Conservation (phyloP, 2,329 filamentous ascomycete genomes). For the Claviceps sp. region DNA sequence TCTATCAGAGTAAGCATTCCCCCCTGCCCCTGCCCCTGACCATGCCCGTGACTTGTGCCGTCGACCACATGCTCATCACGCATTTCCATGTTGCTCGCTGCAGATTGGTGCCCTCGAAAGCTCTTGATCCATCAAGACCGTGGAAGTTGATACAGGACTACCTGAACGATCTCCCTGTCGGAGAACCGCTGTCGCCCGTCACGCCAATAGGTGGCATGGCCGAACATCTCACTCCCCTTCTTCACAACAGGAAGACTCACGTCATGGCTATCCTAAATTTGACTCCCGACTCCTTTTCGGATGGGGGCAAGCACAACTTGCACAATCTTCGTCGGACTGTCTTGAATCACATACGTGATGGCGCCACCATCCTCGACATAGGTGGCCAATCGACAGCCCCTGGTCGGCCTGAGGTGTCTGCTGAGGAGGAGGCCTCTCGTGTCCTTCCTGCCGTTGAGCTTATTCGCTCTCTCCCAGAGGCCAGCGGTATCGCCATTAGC, state of each 20-base stretch:
- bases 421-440: constrained; percentile 61
- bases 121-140: constrained; percentile 38
- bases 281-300: constrained; percentile 94
- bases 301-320: constrained; percentile 55
- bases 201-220: constrained; percentile 36
- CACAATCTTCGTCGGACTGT: constrained; percentile 46
- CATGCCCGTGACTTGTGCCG: not conserved
- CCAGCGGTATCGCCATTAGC: constrained; percentile 56
- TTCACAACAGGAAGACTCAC: constrained; percentile 49
- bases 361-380: constrained; percentile 78
- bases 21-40: not conserved
- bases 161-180: constrained; percentile 42
- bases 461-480: constrained; percentile 54
- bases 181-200: constrained; percentile 40
- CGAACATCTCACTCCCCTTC: constrained; percentile 44
- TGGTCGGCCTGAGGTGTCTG: constrained; percentile 51
- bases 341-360: constrained; percentile 46
- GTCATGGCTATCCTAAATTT: constrained; percentile 93
- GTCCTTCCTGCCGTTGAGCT: constrained; percentile 66
- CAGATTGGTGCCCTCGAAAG: constrained; percentile 42
- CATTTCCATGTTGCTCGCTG: not conserved
- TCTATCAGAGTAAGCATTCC: constrained; percentile 52
- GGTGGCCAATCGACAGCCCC: constrained; percentile 91
- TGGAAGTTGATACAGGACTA: constrained; percentile 49
- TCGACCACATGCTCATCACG: not conserved